Base-by-base conservation (phyloP, 106 monocot genomes). In the Gastrodia elata region DNA sequence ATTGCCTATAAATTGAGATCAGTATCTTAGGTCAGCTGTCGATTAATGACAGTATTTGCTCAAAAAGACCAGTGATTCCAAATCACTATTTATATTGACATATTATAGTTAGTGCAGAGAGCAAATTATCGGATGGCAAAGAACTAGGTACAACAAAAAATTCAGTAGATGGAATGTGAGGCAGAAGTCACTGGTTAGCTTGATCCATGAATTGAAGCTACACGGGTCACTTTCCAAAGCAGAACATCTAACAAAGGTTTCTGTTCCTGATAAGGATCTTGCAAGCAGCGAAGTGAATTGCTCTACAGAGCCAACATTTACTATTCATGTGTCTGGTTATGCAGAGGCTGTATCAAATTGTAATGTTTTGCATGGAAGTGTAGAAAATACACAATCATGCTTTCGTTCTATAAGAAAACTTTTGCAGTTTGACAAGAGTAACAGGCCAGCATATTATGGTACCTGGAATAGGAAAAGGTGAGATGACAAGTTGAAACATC, bases 381-480 rank as follows among this genome's bases (percentile, higher is more conserved):
- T 24, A 44, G 41, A 76, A 20, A 27, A 32, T 38, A 11, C 18
- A 0, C 35, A n/a, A n/a, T n/a, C 20, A 7, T 39, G 10, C 64
- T 28, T 34, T 13, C n/a, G 70, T n/a, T 39, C 44, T 15, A 79
- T 61, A 24, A 93, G 41, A 42, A 98, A 98, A 58, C 80, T 98
- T 41, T 74, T 98, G 49, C 98, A 98, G 80, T 98, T 98, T 93
- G 91, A 93, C 75, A 91, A 93, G 82, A 98, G 88, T 56, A 79
- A 82, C 56, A 81, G 93, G 42, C 98, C 98, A 27, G 91, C 98
- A 40, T 98, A 98, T 80, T 98, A 93, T 82, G 98, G 98, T 72
- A 91, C 88, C 42, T 91, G 88, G 88, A 79, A 75, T 8, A 88
- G 83, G 85, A 91, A 84, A 83, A 98, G 98, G 98, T 72, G 74